Base-by-base conservation (phyloP, 2,329 filamentous ascomycete genomes). In the Clarireedia hainanense region DNA sequence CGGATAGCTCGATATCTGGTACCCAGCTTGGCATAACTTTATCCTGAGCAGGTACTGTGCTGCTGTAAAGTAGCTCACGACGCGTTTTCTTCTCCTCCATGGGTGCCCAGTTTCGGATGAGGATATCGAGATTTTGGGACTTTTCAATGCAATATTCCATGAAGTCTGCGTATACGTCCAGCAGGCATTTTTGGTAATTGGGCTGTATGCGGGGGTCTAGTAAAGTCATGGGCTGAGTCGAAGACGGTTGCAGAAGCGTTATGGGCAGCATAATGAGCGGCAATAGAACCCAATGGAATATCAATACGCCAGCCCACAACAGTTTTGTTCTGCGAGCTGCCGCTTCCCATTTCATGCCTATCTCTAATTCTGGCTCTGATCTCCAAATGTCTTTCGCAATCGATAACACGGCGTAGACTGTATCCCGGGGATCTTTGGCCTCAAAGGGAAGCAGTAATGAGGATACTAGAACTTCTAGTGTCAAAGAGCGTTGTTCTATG, bases 131-230 rank as follows among this genome's bases (percentile, higher is more conserved):
- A 1, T 60, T 64, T 9, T 57, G 26, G 0, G 62, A 65, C 3
- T 52, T 55, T 9, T 62, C 60, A 10, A 65, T 59, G 20, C 61
- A 63, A 34, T 61, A 65, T 6, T 64, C 56, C 14, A 64, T 62
- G 34, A 65, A 65, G 34, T 64, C 60, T 2, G 58, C 47, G 46
- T 50, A 64, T 4, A 64, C 60, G 42, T 64, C 61, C 1, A 45
- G 30, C 4, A 63, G 47, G 15, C 37, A 12, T 43, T 64, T 65
- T 3, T 58, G 24, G 26, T 65, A 64, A 23, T 60, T 47, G 7
- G 62, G 58, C 2, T 45, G 39, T 34, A 65, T 57, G 5, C 63
- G 48, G 6, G 39, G 27, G 30, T 63, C 59, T 15, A 47, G 23
- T n/a, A 37, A 42, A 26, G 20, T 17, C 4, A 26, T 17, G 14